Base-by-base conservation (phyloP, 306 rosid species). In the Alnus glutinosa region DNA sequence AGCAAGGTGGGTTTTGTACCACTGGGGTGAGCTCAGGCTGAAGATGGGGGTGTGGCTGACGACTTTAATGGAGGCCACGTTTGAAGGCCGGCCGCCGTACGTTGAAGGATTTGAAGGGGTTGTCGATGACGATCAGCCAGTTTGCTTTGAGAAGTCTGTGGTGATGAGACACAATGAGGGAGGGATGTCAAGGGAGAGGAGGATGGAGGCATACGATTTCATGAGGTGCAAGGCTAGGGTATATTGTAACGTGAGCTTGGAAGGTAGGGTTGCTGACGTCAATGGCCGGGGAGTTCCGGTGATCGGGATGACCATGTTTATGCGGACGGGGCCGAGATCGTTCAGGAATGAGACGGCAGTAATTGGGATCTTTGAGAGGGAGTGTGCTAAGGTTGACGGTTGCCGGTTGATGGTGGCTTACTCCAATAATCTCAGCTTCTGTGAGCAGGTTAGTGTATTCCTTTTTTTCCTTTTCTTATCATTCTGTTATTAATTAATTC, bases 81-180 rank as follows among this genome's bases (percentile, higher is more conserved):
- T 90, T 52, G 84, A 71, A n/a, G 76, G 46, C 46, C 46, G 74
- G 69, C 79, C 85, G 0, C 89, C 67, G 1, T 12, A 11, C 8
- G 50, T 92, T 28, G 94, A 88, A 75, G 62, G 71, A 36, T 86
- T 92, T 39, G 80, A 79, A 1, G 86, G 69, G 4, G 48, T 74
- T 36, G 82, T 7, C 46, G 46, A 70, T 55, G 87, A 77, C 2
- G 76, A 70, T 39, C 58, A 70, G 55, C 85, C 94, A n/a, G 86
- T 90, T 46, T 88, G 92, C 54, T 90, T 90, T 58, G 90, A 88
- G 80, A 75, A 87, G 76, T 89, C 94, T 5, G 89, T 90, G 79
- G 92, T 92, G 51, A 88, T 83, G 91, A 86, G 94, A 79, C 94
- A 92, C 72, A 86, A 90, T 2, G 97, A 92, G 48, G 97, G 94